A percentile compares a stretch with the other conserved stretches of the same genome.
Conservation (phyloP, 768 basidiomycete genomes). For the Rubroboletus pulcherrimus region DNA sequence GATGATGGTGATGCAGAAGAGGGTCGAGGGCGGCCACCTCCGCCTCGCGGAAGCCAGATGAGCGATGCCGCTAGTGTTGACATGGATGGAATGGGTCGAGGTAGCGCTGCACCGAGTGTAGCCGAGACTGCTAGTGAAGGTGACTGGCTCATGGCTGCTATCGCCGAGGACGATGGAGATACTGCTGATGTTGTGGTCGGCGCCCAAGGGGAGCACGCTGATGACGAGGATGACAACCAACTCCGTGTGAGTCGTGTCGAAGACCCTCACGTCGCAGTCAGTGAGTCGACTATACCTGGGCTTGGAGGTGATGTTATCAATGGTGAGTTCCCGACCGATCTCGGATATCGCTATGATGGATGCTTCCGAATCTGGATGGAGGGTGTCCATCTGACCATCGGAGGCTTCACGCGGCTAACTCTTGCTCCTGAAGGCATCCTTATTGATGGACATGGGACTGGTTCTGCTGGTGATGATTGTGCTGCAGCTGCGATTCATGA, state of each 20-base stretch:
- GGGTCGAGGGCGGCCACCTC: constrained; percentile 63
- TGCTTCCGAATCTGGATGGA: constrained; percentile 38
- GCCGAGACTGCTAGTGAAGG: constrained; percentile 63
- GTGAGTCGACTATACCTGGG: constrained; percentile 31
- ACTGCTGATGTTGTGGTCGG: constrained; percentile 55
- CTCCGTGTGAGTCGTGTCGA: constrained; percentile 42
- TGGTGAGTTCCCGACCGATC: constrained; percentile 50
- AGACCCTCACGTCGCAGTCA: constrained; percentile 35
- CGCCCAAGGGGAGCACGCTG: constrained; percentile 43
- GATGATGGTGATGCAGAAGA: constrained; percentile 81
- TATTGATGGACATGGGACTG: constrained; percentile 34
- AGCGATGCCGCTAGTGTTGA: constrained; percentile 58
- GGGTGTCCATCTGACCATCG: constrained; percentile 37
- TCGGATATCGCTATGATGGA: constrained; percentile 40
- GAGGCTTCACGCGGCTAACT: constrained; percentile 59
- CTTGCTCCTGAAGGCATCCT: constrained; percentile 40
- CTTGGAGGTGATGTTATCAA: constrained; percentile 35
- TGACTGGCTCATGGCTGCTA: constrained; percentile 89
- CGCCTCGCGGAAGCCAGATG: constrained; percentile 40
- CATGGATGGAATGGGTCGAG: constrained; percentile 52
- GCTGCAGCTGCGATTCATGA: constrained; percentile 13
- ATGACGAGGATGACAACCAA: constrained; percentile 45
- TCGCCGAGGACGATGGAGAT: constrained; percentile 67
- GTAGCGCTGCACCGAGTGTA: constrained; percentile 67
- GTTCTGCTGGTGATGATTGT: constrained; percentile 30